Evolutionary conservation across 306 rosid genomes (phyloP).

Genomic region (Morella rubra): DNA sequence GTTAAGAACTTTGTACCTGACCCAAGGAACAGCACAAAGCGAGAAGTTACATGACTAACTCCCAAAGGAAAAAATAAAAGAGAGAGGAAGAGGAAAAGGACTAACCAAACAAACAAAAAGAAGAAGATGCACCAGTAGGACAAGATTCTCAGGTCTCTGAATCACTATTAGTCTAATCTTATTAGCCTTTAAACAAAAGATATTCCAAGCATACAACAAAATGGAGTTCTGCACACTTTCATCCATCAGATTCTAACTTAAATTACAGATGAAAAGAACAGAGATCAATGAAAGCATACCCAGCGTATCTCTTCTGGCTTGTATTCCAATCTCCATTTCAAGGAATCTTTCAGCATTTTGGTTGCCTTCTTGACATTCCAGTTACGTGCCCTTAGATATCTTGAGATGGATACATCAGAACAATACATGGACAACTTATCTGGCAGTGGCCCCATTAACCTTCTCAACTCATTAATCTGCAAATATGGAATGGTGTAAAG

Average conservation of each 20-base stretch:
- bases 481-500: constrained; percentile 21
- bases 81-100: neutral
- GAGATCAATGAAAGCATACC: constrained; percentile 36
- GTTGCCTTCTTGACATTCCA: constrained; percentile 92
- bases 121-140: constrained; percentile 5
- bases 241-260: neutral
- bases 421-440: constrained; percentile 65
- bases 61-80: too few species aligned
- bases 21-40: neutral
- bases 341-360: constrained; percentile 74
- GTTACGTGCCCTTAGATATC: constrained; percentile 76
- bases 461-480: constrained; percentile 78
- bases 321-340: constrained; percentile 77
- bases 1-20: neutral
- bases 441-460: constrained; percentile 60
- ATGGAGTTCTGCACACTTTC: neutral
- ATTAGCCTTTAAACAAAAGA: neutral
- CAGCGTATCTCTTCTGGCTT: constrained; percentile 92
- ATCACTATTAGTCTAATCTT: neutral
- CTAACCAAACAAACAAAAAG: neutral
- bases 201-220: neutral
- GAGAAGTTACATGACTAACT: neutral
- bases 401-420: constrained; percentile 69
- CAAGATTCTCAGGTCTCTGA: constrained; percentile 1
- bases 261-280: neutral